Conservation (phyloP, 768 basidiomycete genomes). For the Boletellus ananiceps region DNA sequence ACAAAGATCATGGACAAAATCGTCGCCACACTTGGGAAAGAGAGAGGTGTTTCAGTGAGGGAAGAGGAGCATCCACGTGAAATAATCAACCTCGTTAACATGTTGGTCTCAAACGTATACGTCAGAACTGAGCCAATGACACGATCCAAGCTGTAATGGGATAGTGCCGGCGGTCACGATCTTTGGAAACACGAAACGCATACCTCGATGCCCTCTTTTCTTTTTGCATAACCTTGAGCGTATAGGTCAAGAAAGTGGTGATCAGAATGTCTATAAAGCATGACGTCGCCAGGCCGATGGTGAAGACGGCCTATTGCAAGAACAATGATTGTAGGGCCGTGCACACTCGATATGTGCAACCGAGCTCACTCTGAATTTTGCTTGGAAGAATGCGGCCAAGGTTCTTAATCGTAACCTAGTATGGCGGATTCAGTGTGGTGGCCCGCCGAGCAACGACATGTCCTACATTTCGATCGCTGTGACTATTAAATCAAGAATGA, state of each 20-base stretch:
- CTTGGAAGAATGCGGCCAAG: slow-evolving; percentile 20
- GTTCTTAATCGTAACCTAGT: slow-evolving; percentile 26
- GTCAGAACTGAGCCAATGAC: slow-evolving; percentile 45
- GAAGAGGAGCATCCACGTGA: not conserved
- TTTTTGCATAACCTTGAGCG: slow-evolving; percentile 36
- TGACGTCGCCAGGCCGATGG: slow-evolving; percentile 47
- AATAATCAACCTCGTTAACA: slow-evolving; percentile 40
- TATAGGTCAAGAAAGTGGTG: slow-evolving; percentile 41
- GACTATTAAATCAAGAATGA: slow-evolving; percentile 18
- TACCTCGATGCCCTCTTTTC: slow-evolving; percentile 40
- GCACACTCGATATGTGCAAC: not conserved
- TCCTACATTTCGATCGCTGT: slow-evolving; percentile 31
- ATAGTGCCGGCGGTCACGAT: not conserved
- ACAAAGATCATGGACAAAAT: slow-evolving; percentile 42
- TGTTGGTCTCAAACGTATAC: slow-evolving; percentile 52
- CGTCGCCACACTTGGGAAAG: slow-evolving; percentile 34
- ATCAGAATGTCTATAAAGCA: slow-evolving; percentile 48
- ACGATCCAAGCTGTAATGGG: slow-evolving; percentile 38
- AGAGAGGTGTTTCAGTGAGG: not conserved
- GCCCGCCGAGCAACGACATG: not conserved
- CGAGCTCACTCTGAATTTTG: slow-evolving; percentile 17
- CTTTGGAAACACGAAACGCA: not conserved
- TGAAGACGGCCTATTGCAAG: slow-evolving; percentile 44
- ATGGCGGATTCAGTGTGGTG: not conserved
- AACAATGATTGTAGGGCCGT: not conserved